A percentile compares a stretch with the other conserved stretches of the same genome.
Conservation (phyloP, 2,329 filamentous ascomycete species). For the Paraphoma chrysanthemicola region DNA sequence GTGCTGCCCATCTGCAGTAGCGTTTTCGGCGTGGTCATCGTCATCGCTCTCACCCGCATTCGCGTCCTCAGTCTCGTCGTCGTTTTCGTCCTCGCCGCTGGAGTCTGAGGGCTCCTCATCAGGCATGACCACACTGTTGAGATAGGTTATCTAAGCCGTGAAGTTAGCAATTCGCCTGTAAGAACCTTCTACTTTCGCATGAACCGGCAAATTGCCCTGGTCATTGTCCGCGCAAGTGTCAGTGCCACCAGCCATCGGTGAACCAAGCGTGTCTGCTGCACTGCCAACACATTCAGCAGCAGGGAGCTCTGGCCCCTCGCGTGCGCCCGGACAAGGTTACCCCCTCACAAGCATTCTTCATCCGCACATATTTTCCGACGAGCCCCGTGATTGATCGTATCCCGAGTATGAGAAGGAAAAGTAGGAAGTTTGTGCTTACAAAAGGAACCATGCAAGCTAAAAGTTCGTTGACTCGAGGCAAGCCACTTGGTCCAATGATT, state of each 20-base stretch:
- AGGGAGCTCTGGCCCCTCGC: constrained; percentile 20
- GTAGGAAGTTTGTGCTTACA: constrained; percentile 54
- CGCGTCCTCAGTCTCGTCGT: constrained; percentile 14
- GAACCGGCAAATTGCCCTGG: constrained; percentile 14
- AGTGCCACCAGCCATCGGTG: constrained; percentile 24
- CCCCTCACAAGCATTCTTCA: constrained; percentile 11
- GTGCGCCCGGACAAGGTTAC: constrained; percentile 24
- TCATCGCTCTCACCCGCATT: background rate
- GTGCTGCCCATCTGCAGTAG: constrained; percentile 3
- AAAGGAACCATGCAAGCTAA: constrained; percentile 77
- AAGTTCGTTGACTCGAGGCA: constrained; percentile 70
- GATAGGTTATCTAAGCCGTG: constrained; percentile 54
- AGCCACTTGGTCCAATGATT: constrained; percentile 66
- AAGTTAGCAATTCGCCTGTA: constrained; percentile 25
- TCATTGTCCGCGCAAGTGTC: constrained; percentile 12
- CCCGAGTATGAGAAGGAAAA: background rate
- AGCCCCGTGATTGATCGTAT: background rate
- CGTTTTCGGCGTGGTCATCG: constrained; percentile 11
- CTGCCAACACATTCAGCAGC: constrained; percentile 38
- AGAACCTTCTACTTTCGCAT: constrained; percentile 8
- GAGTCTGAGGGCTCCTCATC: constrained; percentile 48
- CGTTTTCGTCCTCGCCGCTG: constrained; percentile 37
- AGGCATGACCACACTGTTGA: constrained; percentile 59
- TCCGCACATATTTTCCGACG: background rate
- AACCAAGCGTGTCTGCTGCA: constrained; percentile 34